Evolutionary conservation across 2,329 filamentous ascomycete species (phyloP), one percentile per base, ranked within the genome.

Genomic region (Diaporthe citriasiana): DNA sequence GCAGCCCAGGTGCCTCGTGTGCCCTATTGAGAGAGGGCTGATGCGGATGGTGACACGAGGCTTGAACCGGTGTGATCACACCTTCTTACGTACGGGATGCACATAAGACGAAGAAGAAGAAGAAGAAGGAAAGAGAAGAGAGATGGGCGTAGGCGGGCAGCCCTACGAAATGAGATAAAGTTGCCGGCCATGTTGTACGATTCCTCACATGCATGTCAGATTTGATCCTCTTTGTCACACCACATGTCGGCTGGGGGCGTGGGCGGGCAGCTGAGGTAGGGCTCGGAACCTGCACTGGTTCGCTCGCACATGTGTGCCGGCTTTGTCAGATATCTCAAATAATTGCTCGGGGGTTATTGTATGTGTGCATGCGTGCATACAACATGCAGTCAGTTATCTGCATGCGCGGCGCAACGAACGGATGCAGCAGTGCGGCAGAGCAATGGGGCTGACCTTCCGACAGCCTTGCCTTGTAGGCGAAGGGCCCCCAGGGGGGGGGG

Each of bases 181-280:
- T 53, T 71, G 56, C 38, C 55, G 55, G 56, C 56, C 56, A 63
- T 59, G 56, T 38, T 51, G 70, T 30, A 53, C 70, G 56, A 60
- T 53, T 63, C 22, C 56, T 33, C 15, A 22, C n/a, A 71, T 71
- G 70, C 70, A 71, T 71, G 70, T 71, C 70, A 71, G 70, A 71
- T 53, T 68, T 68, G 70, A 63, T 63, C 45, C 70, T 45, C 35
- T 10, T 35, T 71, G 70, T 63, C 60, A 63, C 70, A 55, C 56
- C 70, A 71, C 70, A 63, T 59, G 38, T 45, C 56, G 70, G 56
- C 53, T 27, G 38, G 27, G 69, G 17, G 55, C 27, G 30, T 51
- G 22, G 45, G 42, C 42, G 60, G 15, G 25, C 3, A 38, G n/a
- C n/a, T n/a, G n/a, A n/a, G 42, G 56, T 63, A 63, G 70, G 70